Conservation (phyloP, 768 basidiomycete genomes). For the Cystobasidium ongulense region DNA sequence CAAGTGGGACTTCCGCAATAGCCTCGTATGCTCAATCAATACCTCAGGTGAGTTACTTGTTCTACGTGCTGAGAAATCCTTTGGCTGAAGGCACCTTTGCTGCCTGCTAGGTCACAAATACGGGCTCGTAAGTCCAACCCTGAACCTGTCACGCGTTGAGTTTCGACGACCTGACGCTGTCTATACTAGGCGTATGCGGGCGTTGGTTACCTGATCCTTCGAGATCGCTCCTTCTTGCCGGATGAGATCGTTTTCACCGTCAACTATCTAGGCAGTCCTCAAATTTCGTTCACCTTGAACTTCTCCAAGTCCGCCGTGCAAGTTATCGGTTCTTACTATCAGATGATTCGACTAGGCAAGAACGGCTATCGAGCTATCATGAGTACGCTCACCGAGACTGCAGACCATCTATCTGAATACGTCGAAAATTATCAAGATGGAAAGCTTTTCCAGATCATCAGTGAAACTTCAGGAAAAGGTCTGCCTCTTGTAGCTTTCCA, state of each 20-base stretch:
- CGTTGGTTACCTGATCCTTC: constrained; percentile 45
- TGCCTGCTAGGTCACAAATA: constrained; percentile 39
- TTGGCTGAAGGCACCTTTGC: too few species aligned
- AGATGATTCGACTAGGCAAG: constrained; percentile 44
- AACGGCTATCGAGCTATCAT: constrained; percentile 44
- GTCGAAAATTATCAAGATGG: constrained; percentile 38
- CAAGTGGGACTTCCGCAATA: constrained; percentile 44
- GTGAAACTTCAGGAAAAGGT: constrained; percentile 37
- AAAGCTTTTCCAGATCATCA: constrained; percentile 41
- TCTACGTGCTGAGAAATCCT: too few species aligned
- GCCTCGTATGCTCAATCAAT: constrained; percentile 46
- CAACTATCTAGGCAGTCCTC: constrained; percentile 31
- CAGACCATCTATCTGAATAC: constrained; percentile 40
- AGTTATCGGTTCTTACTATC: constrained; percentile 39
- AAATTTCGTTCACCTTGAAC: constrained; percentile 37
- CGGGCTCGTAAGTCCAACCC: constrained; percentile 14
- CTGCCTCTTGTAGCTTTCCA: constrained; percentile 45
- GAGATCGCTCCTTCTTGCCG: constrained; percentile 43
- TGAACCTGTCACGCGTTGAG: not conserved
- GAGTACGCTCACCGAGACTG: constrained; percentile 41
- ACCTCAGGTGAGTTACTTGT: constrained; percentile 34
- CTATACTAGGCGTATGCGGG: constrained; percentile 35
- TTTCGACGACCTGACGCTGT: not conserved
- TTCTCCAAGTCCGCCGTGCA: constrained; percentile 42
- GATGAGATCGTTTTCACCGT: constrained; percentile 44